These are phyloP conservation scores for Fusarium circinatum DNA, from an alignment of 2,329 filamentous ascomycete genomes.

Conservation along the genomic window DNA sequence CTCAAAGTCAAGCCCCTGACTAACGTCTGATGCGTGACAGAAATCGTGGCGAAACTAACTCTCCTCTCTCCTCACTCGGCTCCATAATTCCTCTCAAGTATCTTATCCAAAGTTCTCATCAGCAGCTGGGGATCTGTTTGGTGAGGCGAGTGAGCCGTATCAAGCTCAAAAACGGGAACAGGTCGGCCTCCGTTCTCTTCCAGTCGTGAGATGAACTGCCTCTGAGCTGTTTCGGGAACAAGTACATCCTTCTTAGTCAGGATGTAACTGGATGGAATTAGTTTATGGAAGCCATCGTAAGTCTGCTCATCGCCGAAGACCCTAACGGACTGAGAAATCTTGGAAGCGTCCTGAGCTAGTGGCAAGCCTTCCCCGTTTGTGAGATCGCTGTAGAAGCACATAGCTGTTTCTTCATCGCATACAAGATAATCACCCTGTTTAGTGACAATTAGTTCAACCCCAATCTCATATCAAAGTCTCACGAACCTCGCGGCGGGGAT, in stretches of 20 bases:
- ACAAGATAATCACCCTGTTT: not conserved
- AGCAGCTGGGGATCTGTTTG: not conserved
- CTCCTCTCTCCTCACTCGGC: not conserved
- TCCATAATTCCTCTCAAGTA: not conserved
- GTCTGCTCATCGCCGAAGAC: conserved; percentile 8
- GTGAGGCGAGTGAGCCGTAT: conserved; percentile 12
- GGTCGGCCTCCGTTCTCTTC: not conserved
- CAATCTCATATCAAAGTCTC: accelerated
- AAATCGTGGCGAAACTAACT: no score
- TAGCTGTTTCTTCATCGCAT: conserved; percentile 11
- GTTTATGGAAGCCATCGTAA: conserved; percentile 3
- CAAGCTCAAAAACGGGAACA: conserved; percentile 4
- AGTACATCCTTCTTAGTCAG: not conserved
- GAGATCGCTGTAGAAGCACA: conserved; percentile 20
- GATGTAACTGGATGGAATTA: not conserved
- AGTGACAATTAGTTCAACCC: accelerated
- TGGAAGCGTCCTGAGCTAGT: not conserved
- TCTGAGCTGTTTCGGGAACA: not conserved
- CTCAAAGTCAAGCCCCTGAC: not conserved
- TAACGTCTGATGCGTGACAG: not conserved
- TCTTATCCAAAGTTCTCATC: not conserved
- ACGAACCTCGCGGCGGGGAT: not conserved
- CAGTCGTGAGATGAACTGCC: not conserved
- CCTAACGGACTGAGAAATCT: not conserved
- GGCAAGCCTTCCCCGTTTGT: not conserved